Percentiles rank a stretch among this genome's conserved stretches.
These are phyloP conservation scores for Cicer pinnatifidum DNA, from an alignment of 306 rosid species.

Conservation along the genomic window DNA sequence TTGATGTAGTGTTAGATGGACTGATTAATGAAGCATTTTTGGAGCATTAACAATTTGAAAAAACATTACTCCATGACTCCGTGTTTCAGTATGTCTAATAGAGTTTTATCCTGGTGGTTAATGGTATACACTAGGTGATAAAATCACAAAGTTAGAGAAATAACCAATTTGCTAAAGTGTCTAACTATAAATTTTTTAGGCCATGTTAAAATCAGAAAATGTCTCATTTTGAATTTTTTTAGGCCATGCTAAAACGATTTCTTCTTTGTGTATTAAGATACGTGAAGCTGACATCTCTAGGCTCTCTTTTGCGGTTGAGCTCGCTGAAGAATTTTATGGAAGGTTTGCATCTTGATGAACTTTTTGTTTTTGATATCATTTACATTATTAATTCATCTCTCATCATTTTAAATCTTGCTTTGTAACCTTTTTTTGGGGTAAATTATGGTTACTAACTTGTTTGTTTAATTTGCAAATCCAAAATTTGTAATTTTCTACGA, in stretches of 20 bases:
- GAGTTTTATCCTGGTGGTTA: neutral
- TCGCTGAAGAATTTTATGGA: slow-evolving; percentile 99
- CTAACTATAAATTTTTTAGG: neutral
- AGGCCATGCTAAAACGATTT: slow-evolving; percentile 30
- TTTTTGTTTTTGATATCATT: slow-evolving; percentile 39
- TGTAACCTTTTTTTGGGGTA: slow-evolving; percentile 10
- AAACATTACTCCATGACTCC: slow-evolving; percentile 5
- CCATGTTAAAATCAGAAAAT: too few species aligned
- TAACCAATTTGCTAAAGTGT: neutral
- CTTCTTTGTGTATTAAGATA: slow-evolving; percentile 59
- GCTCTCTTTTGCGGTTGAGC: slow-evolving; percentile 97
- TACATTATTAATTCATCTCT: slow-evolving; percentile 23
- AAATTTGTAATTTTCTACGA: slow-evolving; percentile 44
- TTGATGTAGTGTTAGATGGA: slow-evolving; percentile 17
- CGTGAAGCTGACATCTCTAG: slow-evolving; percentile 99
- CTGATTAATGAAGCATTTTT: slow-evolving; percentile 3
- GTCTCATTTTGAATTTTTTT: neutral
- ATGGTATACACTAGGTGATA: neutral
- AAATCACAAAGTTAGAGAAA: neutral
- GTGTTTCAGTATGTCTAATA: neutral
- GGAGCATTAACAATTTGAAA: slow-evolving; percentile 1
- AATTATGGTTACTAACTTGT: slow-evolving; percentile 52
- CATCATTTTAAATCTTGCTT: slow-evolving; percentile 7
- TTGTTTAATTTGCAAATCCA: slow-evolving; percentile 42
- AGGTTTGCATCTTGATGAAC: slow-evolving; percentile 61